These are phyloP conservation scores for Sindora glabra DNA, from an alignment of 306 rosid species.

Conservation along the genomic window DNA sequence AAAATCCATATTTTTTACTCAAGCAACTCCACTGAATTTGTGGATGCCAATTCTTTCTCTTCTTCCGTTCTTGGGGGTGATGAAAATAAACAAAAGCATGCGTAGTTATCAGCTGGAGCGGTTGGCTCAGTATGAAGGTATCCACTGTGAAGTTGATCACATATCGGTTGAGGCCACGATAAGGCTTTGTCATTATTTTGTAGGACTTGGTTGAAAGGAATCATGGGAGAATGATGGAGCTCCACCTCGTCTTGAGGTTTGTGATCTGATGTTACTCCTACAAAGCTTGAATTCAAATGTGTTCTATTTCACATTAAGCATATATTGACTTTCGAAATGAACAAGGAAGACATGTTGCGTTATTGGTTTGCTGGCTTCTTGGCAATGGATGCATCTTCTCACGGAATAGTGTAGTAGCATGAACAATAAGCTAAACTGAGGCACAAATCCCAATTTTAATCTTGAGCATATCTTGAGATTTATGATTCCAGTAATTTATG, in stretches of 20 bases:
- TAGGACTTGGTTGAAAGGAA: conserved; percentile 17
- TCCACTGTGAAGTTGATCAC: too few relatives aligned
- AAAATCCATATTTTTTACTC: neutral
- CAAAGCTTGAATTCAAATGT: neutral
- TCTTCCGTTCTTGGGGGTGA: neutral
- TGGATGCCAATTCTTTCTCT: neutral
- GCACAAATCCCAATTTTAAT: too few relatives aligned
- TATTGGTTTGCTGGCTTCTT: conserved; percentile 71
- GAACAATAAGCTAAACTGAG: too few relatives aligned
- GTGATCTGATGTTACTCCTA: neutral
- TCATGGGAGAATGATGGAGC: conserved; percentile 19
- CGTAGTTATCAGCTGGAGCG: too few relatives aligned
- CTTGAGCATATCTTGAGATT: too few relatives aligned
- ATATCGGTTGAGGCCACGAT: neutral
- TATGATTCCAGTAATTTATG: too few relatives aligned
- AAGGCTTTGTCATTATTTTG: neutral
- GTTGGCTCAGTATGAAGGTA: too few relatives aligned
- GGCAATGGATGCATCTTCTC: conserved; percentile 82
- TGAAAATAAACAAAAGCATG: neutral
- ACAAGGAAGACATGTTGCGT: conserved; percentile 63
- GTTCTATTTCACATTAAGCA: conserved; percentile 5
- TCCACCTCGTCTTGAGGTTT: conserved; percentile 51
- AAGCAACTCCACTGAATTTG: neutral
- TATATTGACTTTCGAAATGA: neutral
- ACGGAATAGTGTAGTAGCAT: conserved; percentile 59